Conservation (phyloP, 495 filamentous ascomycete species). For the Penicillium goetzii region DNA sequence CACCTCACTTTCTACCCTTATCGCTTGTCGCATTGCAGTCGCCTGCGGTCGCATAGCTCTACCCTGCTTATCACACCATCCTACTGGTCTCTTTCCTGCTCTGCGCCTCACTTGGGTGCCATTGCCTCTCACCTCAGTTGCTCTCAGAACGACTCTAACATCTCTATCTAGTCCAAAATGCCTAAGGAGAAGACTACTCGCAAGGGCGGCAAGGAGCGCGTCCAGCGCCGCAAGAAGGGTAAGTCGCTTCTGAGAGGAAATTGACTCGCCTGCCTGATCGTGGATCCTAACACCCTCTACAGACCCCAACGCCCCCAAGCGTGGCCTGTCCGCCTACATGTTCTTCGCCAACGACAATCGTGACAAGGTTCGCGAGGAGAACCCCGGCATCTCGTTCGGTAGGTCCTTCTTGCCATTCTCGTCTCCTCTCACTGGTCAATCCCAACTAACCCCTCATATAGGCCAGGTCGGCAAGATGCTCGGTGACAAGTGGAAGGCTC, state of each 20-base stretch:
- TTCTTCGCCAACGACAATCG: slow-evolving; percentile 99
- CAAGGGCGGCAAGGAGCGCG: slow-evolving; percentile 55
- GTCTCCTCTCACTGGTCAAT: not conserved
- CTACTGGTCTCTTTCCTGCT: not conserved
- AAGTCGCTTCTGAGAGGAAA: slow-evolving; percentile 35
- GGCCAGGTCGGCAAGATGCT: slow-evolving; percentile 97
- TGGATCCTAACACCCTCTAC: slow-evolving; percentile 16
- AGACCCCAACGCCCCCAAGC: slow-evolving; percentile 99
- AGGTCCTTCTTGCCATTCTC: slow-evolving; percentile 30
- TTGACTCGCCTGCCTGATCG: not conserved
- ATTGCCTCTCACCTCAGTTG: slow-evolving; percentile 1
- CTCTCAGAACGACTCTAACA: slow-evolving; percentile 7
- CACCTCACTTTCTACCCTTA: not conserved
- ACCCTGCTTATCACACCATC: not conserved
- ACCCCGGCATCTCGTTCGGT: slow-evolving; percentile 98
- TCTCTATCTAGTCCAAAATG: slow-evolving; percentile 56
- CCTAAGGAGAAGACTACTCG: slow-evolving; percentile 70
- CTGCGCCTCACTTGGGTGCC: not conserved
- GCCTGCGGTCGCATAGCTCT: not conserved
- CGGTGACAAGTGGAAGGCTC: slow-evolving; percentile 96
- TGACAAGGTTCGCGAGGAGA: slow-evolving; percentile 96
- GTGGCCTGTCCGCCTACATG: slow-evolving; percentile 99
- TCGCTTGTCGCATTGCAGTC: not conserved
- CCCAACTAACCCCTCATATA: slow-evolving; percentile 39
- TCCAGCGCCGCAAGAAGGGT: slow-evolving; percentile 85